Evolutionary conservation across 495 filamentous ascomycete species (phyloP).

Genomic region (Penicillium nucicola): DNA sequence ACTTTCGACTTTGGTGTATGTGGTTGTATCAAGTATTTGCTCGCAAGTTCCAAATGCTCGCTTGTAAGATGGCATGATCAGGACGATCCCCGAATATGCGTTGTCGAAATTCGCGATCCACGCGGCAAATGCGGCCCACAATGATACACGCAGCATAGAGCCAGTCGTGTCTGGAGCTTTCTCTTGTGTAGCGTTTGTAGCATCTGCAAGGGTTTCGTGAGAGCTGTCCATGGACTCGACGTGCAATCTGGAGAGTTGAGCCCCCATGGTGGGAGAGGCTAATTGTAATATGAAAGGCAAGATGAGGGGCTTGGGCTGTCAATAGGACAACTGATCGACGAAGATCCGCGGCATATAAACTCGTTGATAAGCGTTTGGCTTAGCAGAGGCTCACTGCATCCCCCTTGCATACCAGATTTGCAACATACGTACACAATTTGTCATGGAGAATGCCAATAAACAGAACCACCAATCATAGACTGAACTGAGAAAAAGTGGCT

Average conservation of each 20-base stretch:
- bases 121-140: slow-evolving; percentile 24
- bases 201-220: neutral
- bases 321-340: too few species aligned
- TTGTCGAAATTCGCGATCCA: slow-evolving; percentile 29
- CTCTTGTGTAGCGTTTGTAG: neutral
- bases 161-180: slow-evolving; percentile 7
- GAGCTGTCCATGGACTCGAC: neutral
- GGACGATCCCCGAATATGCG: slow-evolving; percentile 20
- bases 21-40: slow-evolving; percentile 10
- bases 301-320: neutral
- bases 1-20: slow-evolving; percentile 1
- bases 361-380: neutral
- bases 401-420: neutral
- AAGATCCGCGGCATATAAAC: neutral
- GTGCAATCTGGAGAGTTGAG: neutral
- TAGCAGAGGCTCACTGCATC: too few species aligned
- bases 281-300: too few species aligned
- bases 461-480: neutral
- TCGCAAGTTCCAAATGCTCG: slow-evolving; percentile 22
- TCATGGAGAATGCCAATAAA: neutral
- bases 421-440: neutral
- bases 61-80: slow-evolving; percentile 28
- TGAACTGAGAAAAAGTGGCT: neutral
- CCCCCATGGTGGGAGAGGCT: neutral
- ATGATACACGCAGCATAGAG: slow-evolving; percentile 21